A percentile compares a stretch with the other conserved stretches of the same genome.
These are phyloP conservation scores for Fusarium ramigenum DNA, from an alignment of 2,329 filamentous ascomycete genomes.

Conservation along the genomic window DNA sequence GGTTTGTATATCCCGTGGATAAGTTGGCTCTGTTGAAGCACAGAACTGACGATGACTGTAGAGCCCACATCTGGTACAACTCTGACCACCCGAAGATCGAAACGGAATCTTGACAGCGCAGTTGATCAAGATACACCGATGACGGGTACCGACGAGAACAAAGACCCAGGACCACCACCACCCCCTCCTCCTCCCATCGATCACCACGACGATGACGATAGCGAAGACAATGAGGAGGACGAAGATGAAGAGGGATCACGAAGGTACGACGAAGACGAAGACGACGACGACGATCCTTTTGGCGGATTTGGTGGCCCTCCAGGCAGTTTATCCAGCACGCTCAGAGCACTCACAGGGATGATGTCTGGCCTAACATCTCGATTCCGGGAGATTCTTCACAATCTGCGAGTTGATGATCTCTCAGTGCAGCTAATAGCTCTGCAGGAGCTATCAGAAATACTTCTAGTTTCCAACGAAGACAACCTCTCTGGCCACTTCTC, in stretches of 20 bases:
- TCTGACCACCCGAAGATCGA: constrained; percentile 57
- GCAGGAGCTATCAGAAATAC: constrained; percentile 90
- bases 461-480: constrained; percentile 95
- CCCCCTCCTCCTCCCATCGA: constrained; percentile 54
- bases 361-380: constrained; percentile 85
- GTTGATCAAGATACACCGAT: constrained; percentile 74
- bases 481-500: constrained; percentile 95
- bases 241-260: constrained; percentile 49
- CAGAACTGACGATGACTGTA: constrained; percentile 27
- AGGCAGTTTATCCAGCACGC: constrained; percentile 76
- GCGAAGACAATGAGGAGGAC: constrained; percentile 45
- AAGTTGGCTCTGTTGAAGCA: not conserved
- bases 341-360: constrained; percentile 89
- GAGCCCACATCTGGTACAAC: constrained; percentile 49
- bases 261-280: constrained; percentile 68
- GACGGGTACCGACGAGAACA: constrained; percentile 72
- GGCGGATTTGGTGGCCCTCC: constrained; percentile 72
- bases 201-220: constrained; percentile 52
- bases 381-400: constrained; percentile 79
- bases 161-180: constrained; percentile 52
- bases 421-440: constrained; percentile 91
- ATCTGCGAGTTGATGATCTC: constrained; percentile 84
- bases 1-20: constrained; percentile 45
- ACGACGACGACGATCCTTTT: constrained; percentile 73
- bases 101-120: constrained; percentile 63